Base-by-base conservation (phyloP, 2,329 filamentous ascomycete species). In the Alternaria arborescens region DNA sequence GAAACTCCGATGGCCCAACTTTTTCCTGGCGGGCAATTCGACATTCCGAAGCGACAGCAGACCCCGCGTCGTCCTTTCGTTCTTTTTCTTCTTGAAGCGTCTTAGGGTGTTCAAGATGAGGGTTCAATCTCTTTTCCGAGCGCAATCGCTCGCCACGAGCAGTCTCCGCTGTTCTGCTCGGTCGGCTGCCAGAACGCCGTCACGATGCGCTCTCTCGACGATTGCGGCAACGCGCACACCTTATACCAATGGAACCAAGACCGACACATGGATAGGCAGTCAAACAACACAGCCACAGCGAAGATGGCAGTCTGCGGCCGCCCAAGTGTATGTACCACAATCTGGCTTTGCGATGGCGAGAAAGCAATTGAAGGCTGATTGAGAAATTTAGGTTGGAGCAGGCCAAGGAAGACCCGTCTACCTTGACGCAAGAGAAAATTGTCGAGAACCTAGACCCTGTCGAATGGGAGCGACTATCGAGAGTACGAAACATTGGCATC, bases 401-500 rank as follows among this genome's bases (percentile, higher is more conserved):
- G 68, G 87, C 87, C 16, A 81, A 83, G 42, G 82, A 83, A 52
- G 83, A 87, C 67, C 87, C 87, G 8, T 82, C 83, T 42, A 77
- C 80, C 44, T 80, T 90, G 52, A 83, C 86, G 3, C 87, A 89
- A 75, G 84, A 88, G 58, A 84, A 85, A 18, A 90, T 96, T 65
- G 89, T 93, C 54, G 88, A 91, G 69, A 94, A 93, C 76, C 89
- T 97, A 79, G 88, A 89, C 70, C 88, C 92, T 32, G 87, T 89
- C 62, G 95, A 99, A 81, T 89, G 88, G 59, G 85, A 88, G 64
- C 88, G 94, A 64, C 81, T 99, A 66, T 88, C 90, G 53, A 88
- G 87, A 81, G 91, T 98, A 60, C 89, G 95, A 67, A 99, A 99
- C 79, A 99, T 99, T 80, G 95, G 95, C 82, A 99, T 99, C 83